These are phyloP conservation scores for Phytopythium sindhum DNA, from an alignment of 352 stramenopile genomes.

Conservation along the genomic window DNA sequence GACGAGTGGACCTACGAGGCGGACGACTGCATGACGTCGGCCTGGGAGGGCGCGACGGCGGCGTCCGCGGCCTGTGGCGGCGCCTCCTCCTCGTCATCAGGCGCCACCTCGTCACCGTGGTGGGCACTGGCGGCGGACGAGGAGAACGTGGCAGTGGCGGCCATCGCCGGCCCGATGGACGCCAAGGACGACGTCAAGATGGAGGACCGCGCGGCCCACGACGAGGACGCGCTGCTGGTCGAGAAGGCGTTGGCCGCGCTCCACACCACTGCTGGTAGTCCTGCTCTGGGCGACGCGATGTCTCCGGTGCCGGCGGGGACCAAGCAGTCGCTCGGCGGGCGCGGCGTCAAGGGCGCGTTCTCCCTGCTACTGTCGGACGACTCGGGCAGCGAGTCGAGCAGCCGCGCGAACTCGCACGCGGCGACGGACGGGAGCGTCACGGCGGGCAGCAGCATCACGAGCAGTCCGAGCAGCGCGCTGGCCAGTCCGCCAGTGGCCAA, in stretches of 20 bases:
- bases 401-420: not conserved
- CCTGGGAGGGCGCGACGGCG: not conserved
- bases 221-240: conserved; percentile 6
- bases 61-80: not conserved
- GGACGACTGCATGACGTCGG: conserved; percentile 7
- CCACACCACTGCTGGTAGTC: no score
- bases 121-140: conserved; percentile 6
- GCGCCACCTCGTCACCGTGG: not conserved
- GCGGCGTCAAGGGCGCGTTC: not conserved
- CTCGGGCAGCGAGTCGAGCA: conserved; percentile 5
- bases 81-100: not conserved
- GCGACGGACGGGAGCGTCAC: conserved; percentile 1
- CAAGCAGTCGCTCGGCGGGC: conserved; percentile 2
- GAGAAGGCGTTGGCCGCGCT: not conserved
- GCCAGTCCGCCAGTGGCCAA: not conserved
- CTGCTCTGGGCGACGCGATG: not conserved
- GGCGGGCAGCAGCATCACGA: not conserved
- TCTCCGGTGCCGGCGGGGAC: not conserved
- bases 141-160: conserved; percentile 6
- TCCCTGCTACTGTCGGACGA: conserved; percentile 8
- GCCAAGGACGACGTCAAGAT: conserved; percentile 2
- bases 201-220: not conserved
- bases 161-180: not conserved
- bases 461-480: not conserved
- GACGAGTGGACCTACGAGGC: not conserved